Evolutionary conservation across 1,284 basidiomycete species (phyloP).

Genomic region (Phaffia rhodozyma): DNA sequence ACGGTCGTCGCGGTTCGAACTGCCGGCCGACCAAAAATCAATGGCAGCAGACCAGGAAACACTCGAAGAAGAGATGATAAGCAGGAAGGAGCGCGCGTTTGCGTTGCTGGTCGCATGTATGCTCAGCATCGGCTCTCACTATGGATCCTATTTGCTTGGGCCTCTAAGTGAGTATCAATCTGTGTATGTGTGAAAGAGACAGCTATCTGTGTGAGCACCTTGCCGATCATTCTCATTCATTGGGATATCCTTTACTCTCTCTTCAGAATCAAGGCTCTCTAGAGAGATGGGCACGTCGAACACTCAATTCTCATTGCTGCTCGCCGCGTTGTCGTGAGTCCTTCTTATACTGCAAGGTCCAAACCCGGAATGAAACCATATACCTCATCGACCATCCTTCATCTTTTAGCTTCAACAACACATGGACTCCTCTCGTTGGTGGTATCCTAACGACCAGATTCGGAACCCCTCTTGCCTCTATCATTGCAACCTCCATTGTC

Average conservation of each 20-base stretch:
- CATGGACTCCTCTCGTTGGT: slow-evolving; percentile 65
- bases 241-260: too few relatives aligned
- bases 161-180: slow-evolving; percentile 41
- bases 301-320: slow-evolving; percentile 59
- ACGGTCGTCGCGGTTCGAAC: too few relatives aligned
- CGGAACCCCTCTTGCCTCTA: slow-evolving; percentile 42
- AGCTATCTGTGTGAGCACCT: too few relatives aligned
- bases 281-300: slow-evolving; percentile 62
- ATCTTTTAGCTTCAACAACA: slow-evolving; percentile 50
- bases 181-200: too few relatives aligned
- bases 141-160: slow-evolving; percentile 57
- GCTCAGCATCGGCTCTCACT: slow-evolving; percentile 60
- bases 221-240: too few relatives aligned
- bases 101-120: slow-evolving; percentile 62
- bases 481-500: slow-evolving; percentile 57
- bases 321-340: slow-evolving; percentile 47
- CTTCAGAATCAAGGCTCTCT: slow-evolving; percentile 46
- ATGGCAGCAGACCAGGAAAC: too few relatives aligned
- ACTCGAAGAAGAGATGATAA: too few relatives aligned
- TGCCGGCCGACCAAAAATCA: too few relatives aligned
- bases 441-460: slow-evolving; percentile 54
- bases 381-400: background rate
- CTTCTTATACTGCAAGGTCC: background rate
- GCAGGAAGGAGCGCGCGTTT: slow-evolving; percentile 35
- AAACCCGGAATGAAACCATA: background rate